Percentiles rank a stretch among this genome's conserved stretches.
Evolutionary conservation across 805 yeast genomes (phyloP).

Genomic region (Jamesozyma jinghongensis): DNA sequence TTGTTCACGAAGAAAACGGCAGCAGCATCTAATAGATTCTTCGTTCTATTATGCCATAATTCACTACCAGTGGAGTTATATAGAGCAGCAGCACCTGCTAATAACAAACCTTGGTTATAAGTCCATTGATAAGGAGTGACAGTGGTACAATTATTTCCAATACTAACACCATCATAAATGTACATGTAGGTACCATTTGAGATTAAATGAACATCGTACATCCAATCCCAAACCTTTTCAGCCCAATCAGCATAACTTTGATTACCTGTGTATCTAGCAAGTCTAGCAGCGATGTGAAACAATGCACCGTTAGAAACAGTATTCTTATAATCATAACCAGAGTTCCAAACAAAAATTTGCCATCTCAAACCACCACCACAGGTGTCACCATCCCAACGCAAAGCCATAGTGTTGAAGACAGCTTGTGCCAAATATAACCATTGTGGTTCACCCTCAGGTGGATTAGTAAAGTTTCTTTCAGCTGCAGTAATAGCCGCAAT

Average conservation of each 20-base stretch:
- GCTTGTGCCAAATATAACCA: slow-evolving; percentile 87
- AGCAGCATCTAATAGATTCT: slow-evolving; percentile 46
- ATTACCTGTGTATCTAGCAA: slow-evolving; percentile 76
- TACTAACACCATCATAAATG: slow-evolving; percentile 62
- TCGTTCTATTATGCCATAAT: slow-evolving; percentile 57
- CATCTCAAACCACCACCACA: slow-evolving; percentile 92
- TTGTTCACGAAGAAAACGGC: slow-evolving; percentile 43
- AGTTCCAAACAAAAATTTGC: slow-evolving; percentile 93
- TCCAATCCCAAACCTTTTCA: slow-evolving; percentile 74
- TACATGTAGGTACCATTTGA: slow-evolving; percentile 28
- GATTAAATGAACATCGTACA: slow-evolving; percentile 44
- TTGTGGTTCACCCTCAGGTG: slow-evolving; percentile 46
- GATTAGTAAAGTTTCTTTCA: slow-evolving; percentile 74
- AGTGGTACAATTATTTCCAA: slow-evolving; percentile 50
- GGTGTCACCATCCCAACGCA: slow-evolving; percentile 66
- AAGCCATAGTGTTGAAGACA: slow-evolving; percentile 81
- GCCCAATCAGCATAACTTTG: slow-evolving; percentile 67
- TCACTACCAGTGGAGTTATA: slow-evolving; percentile 62
- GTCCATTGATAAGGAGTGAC: slow-evolving; percentile 66
- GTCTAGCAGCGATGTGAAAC: slow-evolving; percentile 78
- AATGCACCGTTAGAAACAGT: slow-evolving; percentile 85
- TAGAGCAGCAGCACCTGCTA: slow-evolving; percentile 74
- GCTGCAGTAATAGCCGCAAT: slow-evolving; percentile 87
- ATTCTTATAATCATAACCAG: slow-evolving; percentile 90
- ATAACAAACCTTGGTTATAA: slow-evolving; percentile 72